Evolutionary conservation across 1,284 basidiomycete genomes (phyloP).

Genomic region (Mycosarcoma maydis): DNA sequence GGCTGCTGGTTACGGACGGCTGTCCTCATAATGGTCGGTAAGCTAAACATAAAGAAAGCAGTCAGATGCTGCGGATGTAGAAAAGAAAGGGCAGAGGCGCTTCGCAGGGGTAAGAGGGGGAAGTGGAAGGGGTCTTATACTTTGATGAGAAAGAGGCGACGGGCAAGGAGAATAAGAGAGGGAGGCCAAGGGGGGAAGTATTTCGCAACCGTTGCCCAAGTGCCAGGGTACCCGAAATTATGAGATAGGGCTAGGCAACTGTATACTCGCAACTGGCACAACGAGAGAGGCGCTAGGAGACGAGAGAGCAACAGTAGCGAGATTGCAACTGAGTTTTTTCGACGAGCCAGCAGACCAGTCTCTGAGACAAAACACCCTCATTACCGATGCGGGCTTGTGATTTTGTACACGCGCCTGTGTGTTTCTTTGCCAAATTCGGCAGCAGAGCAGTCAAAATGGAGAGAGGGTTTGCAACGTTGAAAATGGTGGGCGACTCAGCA

Average conservation of each 20-base stretch:
- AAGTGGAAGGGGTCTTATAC: constrained; percentile 29
- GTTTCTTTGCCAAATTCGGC: constrained; percentile 4
- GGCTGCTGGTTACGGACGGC: constrained; percentile 37
- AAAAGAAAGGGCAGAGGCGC: constrained; percentile 16
- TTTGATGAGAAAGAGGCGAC: constrained; percentile 10
- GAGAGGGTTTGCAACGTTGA: constrained; percentile 18
- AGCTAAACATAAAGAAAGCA: constrained; percentile 38
- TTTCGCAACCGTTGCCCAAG: constrained; percentile 1
- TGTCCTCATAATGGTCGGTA: constrained; percentile 37
- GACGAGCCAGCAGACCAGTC: constrained; percentile 23
- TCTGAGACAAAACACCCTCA: neutral
- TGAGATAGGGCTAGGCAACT: neutral
- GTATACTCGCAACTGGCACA: neutral
- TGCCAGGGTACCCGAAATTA: constrained; percentile 15
- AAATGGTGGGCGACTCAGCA: neutral
- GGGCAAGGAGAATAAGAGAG: constrained; percentile 1
- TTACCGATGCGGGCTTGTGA: constrained; percentile 22
- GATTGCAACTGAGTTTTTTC: constrained; percentile 8
- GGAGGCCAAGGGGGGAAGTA: neutral
- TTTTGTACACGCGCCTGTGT: constrained; percentile 13
- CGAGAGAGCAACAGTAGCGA: constrained; percentile 29
- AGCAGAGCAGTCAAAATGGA: constrained; percentile 14
- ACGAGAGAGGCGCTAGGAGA: neutral
- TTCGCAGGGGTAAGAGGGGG: constrained; percentile 16
- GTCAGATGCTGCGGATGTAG: constrained; percentile 29